Evolutionary conservation across 2,329 filamentous ascomycete species (phyloP), one percentile per base, ranked within the genome.

Genomic region (Aspergillus piperis): DNA sequence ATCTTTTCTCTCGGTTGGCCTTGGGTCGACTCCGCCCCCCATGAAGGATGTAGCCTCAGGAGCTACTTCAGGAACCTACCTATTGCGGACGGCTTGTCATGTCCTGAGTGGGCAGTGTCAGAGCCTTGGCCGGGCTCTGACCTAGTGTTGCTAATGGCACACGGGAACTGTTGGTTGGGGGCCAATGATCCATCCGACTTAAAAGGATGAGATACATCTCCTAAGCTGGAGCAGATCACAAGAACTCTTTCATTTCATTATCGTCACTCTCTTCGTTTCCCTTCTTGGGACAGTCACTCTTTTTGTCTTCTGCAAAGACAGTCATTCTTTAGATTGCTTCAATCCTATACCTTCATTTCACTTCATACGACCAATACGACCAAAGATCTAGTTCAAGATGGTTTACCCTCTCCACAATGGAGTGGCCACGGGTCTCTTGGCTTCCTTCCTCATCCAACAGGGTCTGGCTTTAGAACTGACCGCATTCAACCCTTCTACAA

Each of bases 401-500:
- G 57, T 63, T n/a, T 60, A 60, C n/a, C 52, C 61, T 38, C 47
- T 48, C 17, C 64, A 53, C 19, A 52, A 30, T n/a, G 64, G 60
- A 60, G 58, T 68, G 48, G 44, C 58, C 38, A 63, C 60, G 11
- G 48, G 60, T 63, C 53, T 63, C 39, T 23, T 60, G 30, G 44
- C 64, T 47, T 63, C 57, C 21, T 36, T 66, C 50, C 44, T 65
- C 23, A 51, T 57, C 30, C 63, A 63, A 42, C 48, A 57, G 36
- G 53, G 57, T 23, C 44, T 64, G 13, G 58, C 63, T 27, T n/a
- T 68, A n/a, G 61, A 64, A 2, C 61, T 68, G 27, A 51, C 55
- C 27, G 64, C 65, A 32, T 50, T 61, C 15, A 51, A 62, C 11
- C 42, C 64, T 13, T 60, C 61, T 17, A 32, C 51, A 41, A 53